A percentile compares a stretch with the other conserved stretches of the same genome.
These are phyloP conservation scores for Actinidia arguta DNA, from an alignment of 179 eudicot species.

Conservation along the genomic window DNA sequence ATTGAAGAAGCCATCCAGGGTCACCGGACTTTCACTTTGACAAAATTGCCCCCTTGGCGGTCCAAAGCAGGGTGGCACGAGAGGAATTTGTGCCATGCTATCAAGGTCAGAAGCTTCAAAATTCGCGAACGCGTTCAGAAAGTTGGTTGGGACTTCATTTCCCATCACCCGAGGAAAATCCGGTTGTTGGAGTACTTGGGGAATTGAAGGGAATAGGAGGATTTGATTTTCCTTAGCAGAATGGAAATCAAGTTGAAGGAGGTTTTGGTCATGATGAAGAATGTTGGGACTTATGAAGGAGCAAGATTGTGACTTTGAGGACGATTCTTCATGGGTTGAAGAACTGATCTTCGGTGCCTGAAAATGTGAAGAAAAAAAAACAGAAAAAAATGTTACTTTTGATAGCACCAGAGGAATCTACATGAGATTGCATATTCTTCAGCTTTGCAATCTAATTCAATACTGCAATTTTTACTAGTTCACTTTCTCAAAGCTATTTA, in stretches of 20 bases:
- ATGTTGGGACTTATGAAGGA: constrained; percentile 16
- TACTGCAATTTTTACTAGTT: too few relatives aligned
- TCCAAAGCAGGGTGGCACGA: constrained; percentile 29
- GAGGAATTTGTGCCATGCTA: constrained; percentile 32
- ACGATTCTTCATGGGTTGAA: constrained; percentile 42
- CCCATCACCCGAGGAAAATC: constrained; percentile 40
- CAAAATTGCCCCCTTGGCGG: constrained; percentile 21
- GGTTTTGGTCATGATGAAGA: constrained; percentile 30
- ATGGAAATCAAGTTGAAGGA: constrained; percentile 24
- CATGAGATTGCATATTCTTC: background rate
- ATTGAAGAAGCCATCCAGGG: constrained; percentile 64
- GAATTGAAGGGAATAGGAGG: constrained; percentile 31
- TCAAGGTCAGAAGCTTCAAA: constrained; percentile 29
- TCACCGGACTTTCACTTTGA: constrained; percentile 27
- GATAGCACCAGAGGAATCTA: background rate
- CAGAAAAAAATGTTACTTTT: background rate
- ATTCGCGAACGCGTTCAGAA: constrained; percentile 42
- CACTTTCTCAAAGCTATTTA: too few relatives aligned
- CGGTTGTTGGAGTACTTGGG: constrained; percentile 33
- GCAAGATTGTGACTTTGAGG: constrained; percentile 29
- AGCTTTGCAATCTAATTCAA: too few relatives aligned
- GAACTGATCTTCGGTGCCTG: constrained; percentile 52
- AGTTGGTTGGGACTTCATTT: constrained; percentile 45
- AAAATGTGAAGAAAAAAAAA: constrained; percentile 6
- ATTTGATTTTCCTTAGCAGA: constrained; percentile 31